These are phyloP conservation scores for Russula abietina DNA, from an alignment of 768 basidiomycete species.

Conservation along the genomic window DNA sequence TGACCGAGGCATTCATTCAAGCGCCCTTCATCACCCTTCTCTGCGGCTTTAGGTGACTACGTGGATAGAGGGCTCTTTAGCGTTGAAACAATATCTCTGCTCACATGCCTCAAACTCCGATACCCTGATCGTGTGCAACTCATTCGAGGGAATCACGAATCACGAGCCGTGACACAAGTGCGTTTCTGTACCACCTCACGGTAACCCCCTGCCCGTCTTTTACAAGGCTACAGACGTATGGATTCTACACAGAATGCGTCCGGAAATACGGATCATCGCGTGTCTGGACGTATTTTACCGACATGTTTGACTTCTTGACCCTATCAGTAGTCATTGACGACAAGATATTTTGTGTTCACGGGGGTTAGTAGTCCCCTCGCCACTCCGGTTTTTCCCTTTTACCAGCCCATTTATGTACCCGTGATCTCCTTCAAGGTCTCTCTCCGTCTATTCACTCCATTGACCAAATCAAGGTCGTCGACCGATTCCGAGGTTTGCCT, in stretches of 20 bases:
- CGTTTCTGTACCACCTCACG: conserved; percentile 32
- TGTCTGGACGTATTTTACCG: conserved; percentile 99
- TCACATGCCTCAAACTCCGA: conserved; percentile 93
- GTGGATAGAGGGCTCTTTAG: conserved; percentile 97
- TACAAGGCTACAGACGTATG: conserved; percentile 67
- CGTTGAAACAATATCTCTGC: conserved; percentile 95
- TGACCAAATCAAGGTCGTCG: conserved; percentile 98
- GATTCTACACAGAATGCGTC: conserved; percentile 98
- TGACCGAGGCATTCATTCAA: conserved; percentile 10
- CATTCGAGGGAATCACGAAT: conserved; percentile 97
- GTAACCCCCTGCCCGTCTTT: not conserved
- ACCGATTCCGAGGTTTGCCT: conserved; percentile 84
- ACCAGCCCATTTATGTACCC: conserved; percentile 2
- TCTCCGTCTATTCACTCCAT: conserved; percentile 98
- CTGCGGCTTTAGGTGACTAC: conserved; percentile 71
- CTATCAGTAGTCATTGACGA: conserved; percentile 98
- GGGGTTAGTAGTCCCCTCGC: conserved; percentile 53
- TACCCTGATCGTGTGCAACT: conserved; percentile 96
- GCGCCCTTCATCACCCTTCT: not conserved
- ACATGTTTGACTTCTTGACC: conserved; percentile 99
- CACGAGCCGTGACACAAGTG: conserved; percentile 95
- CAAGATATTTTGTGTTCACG: conserved; percentile 98
- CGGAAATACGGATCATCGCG: conserved; percentile 93
- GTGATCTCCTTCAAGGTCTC: conserved; percentile 49
- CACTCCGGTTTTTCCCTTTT: conserved; percentile 8